Percentiles rank a stretch among this genome's conserved stretches.
Conservation (phyloP, 2,329 filamentous ascomycete species). For the Pestalotiopsis sp. region DNA sequence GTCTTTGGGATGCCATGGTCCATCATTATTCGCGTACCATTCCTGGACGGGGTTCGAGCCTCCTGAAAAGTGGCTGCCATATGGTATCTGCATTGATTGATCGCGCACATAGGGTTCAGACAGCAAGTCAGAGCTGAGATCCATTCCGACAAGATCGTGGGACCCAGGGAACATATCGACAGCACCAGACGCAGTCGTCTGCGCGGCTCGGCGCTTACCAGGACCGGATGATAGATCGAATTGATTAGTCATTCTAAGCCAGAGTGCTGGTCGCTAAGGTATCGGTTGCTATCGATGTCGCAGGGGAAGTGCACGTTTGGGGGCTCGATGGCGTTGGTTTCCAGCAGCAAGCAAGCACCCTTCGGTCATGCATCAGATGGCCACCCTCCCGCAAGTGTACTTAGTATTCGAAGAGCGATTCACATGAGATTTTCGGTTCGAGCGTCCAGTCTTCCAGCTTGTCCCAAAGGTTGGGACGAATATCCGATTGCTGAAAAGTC, state of each 20-base stretch:
- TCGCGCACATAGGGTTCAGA: background rate
- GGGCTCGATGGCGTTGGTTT: background rate
- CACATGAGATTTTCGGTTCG: background rate
- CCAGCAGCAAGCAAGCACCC: background rate
- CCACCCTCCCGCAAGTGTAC: background rate
- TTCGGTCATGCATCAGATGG: background rate
- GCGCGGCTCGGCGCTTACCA: background rate
- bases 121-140: background rate
- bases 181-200: background rate
- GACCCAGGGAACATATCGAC: conserved; percentile 1
- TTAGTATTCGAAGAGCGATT: background rate
- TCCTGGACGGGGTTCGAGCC: conserved; percentile 25
- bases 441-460: background rate
- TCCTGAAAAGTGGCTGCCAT: background rate
- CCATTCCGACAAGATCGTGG: conserved; percentile 6
- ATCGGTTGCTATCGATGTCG: background rate
- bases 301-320: background rate
- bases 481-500: background rate
- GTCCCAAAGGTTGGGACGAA: background rate
- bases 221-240: background rate
- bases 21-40: conserved; percentile 42
- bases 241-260: background rate
- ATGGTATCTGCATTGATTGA: background rate
- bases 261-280: background rate
- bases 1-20: conserved; percentile 45